Evolutionary conservation across 306 rosid genomes (phyloP).

Genomic region (Fragaria iinumae): DNA sequence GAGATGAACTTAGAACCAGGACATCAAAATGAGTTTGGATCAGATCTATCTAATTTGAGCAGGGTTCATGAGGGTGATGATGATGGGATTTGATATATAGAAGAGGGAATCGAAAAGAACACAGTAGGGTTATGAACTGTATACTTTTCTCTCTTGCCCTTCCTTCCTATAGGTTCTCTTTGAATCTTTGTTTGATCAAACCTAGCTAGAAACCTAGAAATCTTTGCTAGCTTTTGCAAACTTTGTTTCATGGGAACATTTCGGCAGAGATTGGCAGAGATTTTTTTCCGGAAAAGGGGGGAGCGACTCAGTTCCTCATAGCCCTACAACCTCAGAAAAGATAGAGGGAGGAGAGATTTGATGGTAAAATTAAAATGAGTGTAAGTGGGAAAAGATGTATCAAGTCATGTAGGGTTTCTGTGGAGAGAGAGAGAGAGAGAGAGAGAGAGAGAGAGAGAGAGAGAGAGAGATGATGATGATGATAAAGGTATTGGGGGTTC

Average conservation of each 20-base stretch:
- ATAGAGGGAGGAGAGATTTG: neutral
- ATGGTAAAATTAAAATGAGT: neutral
- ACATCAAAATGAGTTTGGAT: neutral
- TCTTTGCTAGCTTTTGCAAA: conserved; percentile 25
- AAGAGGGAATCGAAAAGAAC: conserved; percentile 33
- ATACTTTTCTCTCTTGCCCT: neutral
- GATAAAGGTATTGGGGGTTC: conserved; percentile 22
- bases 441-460: neutral
- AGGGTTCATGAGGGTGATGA: neutral
- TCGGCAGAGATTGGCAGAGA: conserved; percentile 26
- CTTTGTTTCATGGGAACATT: conserved; percentile 33
- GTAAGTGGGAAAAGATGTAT: conserved; percentile 23
- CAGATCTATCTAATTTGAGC: neutral
- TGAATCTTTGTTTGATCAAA: conserved; percentile 49
- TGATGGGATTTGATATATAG: conserved; percentile 16
- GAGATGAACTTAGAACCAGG: neutral
- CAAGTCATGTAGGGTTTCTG: conserved; percentile 46
- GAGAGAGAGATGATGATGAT: conserved; percentile 35
- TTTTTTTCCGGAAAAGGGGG: conserved; percentile 24
- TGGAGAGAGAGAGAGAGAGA: conserved; percentile 20
- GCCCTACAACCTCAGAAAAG: neutral
- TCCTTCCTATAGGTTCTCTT: conserved; percentile 27
- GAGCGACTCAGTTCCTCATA: conserved; percentile 23
- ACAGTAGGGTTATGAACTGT: conserved; percentile 11
- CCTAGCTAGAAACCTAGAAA: conserved; percentile 46